Evolutionary conservation across 1,139 yeast species (phyloP), one percentile per base, ranked within the genome.

Genomic region (Pichia terricola): DNA sequence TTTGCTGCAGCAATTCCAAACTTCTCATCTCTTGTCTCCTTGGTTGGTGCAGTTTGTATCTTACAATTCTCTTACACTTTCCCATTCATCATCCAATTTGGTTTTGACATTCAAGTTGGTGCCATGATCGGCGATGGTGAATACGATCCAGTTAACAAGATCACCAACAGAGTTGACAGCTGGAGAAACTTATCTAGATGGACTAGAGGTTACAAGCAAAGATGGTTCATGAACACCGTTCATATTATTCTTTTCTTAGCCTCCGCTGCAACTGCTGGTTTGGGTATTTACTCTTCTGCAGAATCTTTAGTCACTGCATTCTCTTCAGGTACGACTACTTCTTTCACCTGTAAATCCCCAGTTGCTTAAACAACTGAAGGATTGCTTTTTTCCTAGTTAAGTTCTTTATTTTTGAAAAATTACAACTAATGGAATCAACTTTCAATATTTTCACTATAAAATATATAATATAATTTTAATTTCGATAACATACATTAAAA

Each of bases 1-100:
- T 53, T 74, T 53, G 79, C 77, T 35, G 70, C 77, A 45, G 77
- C 77, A 50, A 73, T 74, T 47, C 79, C 79, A 35, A 73, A 72
- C 49, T 69, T 74, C 58, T 67, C 66, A 30, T 58, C 73, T 4
- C 61, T 74, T 53, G 69, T 73, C 30, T 59, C 72, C 33, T 62
- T 74, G 48, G 72, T 75, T 11, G 79, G 78, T 44, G 75, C 79
- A 6, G 67, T 68, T 49, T 69, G 74, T 53, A 68, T 68, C 44
- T 55, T 69, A 47, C 71, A 70, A 53, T 69, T 70, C 59, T 63
- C 72, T 32, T 69, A 69, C 56, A 69, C 73, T 5, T 64, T 70
- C 61, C 74, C 74, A 38, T 67, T 69, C 37, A 46, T 67, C 33
- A 60, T 69, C 55, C 54, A 58, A 37, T 47, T 67, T 16, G 66